phyloP scores from a whole-genome alignment of 1,284 basidiomycete species.

The Somion occarium region DNA sequence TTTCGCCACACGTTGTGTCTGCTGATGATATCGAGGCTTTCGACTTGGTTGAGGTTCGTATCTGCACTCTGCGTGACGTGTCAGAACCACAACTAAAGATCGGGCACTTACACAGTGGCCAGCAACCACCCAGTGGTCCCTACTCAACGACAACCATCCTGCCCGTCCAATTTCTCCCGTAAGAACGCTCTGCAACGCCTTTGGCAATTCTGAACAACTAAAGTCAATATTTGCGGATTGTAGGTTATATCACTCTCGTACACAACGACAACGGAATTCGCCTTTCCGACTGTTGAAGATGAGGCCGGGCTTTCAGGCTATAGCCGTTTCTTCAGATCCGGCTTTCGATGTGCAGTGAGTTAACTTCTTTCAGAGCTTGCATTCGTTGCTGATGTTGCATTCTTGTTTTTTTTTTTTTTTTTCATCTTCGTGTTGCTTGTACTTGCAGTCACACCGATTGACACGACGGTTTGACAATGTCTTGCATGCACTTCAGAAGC shows the following conservation, averaged over 20 bases:
- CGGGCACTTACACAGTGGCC: constrained; percentile 3
- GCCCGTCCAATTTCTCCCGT: background rate
- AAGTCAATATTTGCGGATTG: background rate
- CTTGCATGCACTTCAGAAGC: background rate
- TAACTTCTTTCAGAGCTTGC: background rate
- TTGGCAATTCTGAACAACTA: background rate
- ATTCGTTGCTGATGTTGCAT: background rate
- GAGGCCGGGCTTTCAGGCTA: constrained; percentile 8
- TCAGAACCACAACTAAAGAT: background rate
- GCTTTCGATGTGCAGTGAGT: constrained; percentile 7
- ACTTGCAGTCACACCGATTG: constrained; percentile 9
- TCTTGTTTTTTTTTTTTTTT: background rate
- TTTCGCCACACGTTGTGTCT: constrained; percentile 1
- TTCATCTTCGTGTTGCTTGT: no score
- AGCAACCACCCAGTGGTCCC: background rate
- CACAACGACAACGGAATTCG: constrained; percentile 7
- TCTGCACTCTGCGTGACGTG: background rate
- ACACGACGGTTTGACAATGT: constrained; percentile 5
- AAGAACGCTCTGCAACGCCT: background rate
- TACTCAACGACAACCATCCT: background rate
- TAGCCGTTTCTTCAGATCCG: constrained; percentile 11
- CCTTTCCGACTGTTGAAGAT: constrained; percentile 2
- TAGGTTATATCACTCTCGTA: constrained; percentile 4
- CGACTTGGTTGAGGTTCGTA: background rate
- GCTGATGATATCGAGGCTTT: background rate